Evolutionary conservation across 1,139 yeast genomes (phyloP).

Genomic region (Diutina neorugosa): DNA sequence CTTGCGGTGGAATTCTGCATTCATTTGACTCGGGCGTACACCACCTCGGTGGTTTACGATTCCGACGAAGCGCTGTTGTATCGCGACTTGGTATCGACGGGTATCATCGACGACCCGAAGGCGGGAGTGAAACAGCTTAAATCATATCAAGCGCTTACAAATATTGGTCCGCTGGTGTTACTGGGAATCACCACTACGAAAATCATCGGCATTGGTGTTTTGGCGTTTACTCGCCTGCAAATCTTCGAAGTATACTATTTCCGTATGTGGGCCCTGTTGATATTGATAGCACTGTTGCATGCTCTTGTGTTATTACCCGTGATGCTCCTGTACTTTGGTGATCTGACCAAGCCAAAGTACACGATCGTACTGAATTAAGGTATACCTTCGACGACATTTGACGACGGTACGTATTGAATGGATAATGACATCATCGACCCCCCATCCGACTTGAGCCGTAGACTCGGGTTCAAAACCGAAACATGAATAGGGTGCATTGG

Average conservation of each 20-base stretch:
- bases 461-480: background rate
- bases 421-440: background rate
- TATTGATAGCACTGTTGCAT: constrained; percentile 66
- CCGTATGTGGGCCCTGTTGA: constrained; percentile 88
- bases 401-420: background rate
- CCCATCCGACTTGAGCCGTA: background rate
- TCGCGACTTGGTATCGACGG: constrained; percentile 5
- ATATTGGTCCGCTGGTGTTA: constrained; percentile 79
- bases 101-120: constrained; percentile 6
- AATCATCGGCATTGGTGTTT: constrained; percentile 72
- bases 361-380: background rate
- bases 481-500: background rate
- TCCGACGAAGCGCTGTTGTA: constrained; percentile 4
- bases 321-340: constrained; percentile 20
- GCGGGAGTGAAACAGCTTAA: constrained; percentile 4
- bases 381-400: background rate
- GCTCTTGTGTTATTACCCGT: constrained; percentile 72
- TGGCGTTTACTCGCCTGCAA: constrained; percentile 76
- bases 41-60: constrained; percentile 21
- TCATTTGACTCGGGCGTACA: constrained; percentile 71
- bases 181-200: constrained; percentile 88
- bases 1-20: constrained; percentile 87
- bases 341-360: background rate
- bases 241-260: constrained; percentile 88
- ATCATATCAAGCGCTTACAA: constrained; percentile 43